Evolutionary conservation across 345 rosid species (phyloP), one percentile per base, ranked within the genome.

Genomic region (Salix viminalis): DNA sequence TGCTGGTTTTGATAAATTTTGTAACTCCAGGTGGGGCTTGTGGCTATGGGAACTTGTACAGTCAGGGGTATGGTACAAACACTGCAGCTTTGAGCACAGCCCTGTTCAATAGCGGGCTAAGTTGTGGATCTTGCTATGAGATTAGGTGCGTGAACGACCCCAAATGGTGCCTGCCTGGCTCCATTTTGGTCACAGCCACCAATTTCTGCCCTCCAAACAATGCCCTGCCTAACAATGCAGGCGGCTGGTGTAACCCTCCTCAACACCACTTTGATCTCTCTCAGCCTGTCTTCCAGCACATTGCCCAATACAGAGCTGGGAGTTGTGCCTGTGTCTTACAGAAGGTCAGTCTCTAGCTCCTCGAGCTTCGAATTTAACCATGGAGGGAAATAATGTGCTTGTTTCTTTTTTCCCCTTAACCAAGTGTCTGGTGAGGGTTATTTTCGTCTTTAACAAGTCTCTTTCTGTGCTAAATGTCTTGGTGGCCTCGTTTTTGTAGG

Each of bases 141-240:
- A 79, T 79, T 42, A 73, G 48, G 65, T 79, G 81, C 4, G 77
- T 61, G 16, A 48, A 36, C 61, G 81, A 79, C 74, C 26, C 6
- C 0, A 73, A 44, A 69, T 79, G 81, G 81, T 79, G 81, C 32
- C 64, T 79, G 24, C 77, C 81, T 16, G 81, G 81, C 70, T 79
- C 81, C 39, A 79, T 79, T n/a, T 65, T 79, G 42, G 69, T 79
- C 77, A 79, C 81, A 11, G 81, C 81, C 65, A 79, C 81, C 68
- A 79, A 79, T 61, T 79, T 79, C 74, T 79, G 81, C 74, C 81
- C 81, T 30, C 81, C 81, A 24, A 79, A 79, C 76, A 79, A 79
- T 73, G 81, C 81, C 36, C 66, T 79, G 10, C 81, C 81, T 3
- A 79, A 79, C 69, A 73, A 74, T 69, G 77, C 77, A 5, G 81